phyloP scores from a whole-genome alignment of 2,329 filamentous ascomycete species.

The Celoporthe dispersa region DNA sequence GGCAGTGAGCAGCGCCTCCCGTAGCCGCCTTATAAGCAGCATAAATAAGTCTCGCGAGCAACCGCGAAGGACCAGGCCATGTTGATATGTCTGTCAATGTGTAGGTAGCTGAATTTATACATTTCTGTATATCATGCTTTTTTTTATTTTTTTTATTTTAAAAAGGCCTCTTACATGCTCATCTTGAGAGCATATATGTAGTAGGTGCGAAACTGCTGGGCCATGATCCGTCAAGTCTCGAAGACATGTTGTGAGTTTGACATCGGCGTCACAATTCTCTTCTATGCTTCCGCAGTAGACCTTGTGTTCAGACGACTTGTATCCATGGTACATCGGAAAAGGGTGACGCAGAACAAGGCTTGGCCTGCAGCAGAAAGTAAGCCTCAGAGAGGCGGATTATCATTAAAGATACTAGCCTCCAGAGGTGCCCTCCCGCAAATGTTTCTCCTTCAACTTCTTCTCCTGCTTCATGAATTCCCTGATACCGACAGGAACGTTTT shows the following conservation, averaged over 20 bases:
- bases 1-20: no score
- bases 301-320: no score
- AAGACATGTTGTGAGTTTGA: no score
- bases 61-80: no score
- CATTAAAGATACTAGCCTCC: constrained; percentile 41
- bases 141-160: no score
- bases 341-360: background rate
- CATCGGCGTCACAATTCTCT: no score
- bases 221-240: no score
- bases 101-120: background rate
- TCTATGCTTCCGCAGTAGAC: no score
- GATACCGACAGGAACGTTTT: constrained; percentile 86
- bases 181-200: background rate
- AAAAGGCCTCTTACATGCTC: no score
- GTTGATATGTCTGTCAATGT: background rate
- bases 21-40: background rate
- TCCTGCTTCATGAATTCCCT: constrained; percentile 97
- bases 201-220: no score
- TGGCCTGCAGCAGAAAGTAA: background rate
- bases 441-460: constrained; percentile 82
- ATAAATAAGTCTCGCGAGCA: background rate
- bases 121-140: no score
- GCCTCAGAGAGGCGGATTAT: background rate
- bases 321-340: background rate
- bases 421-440: constrained; percentile 59